Evolutionary conservation across 169 alveolate genomes (phyloP), one percentile per base, ranked within the genome.

Genomic region (Cryptosporidium ryanae): DNA sequence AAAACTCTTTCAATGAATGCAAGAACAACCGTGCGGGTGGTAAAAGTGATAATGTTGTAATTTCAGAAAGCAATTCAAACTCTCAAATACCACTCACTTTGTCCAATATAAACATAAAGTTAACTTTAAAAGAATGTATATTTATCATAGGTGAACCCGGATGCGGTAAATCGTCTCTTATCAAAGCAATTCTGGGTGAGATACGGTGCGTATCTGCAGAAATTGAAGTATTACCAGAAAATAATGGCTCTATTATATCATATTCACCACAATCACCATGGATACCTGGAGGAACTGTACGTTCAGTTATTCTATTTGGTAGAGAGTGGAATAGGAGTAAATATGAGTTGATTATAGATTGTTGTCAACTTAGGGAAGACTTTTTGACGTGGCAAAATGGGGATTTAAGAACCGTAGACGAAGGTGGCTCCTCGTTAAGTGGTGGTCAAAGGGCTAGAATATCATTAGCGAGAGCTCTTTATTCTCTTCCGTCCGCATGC

Each of bases 371-470:
- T 65, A 55, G 54, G 12, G 83, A 82, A 21, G 96, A 94, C 67
- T 89, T 93, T 57, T 68, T 70, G 65, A 48, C 91, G 2, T 91
- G 94, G 90, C 89, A 71, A 18, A 68, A 65, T 38, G 94, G 94
- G 15, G 96, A 94, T 70, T 57, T 90, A 25, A 90, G 96, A 6
- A 65, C 89, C 54, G 91, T 95, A 7, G 97, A 95, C 29, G 96
- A 93, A 82, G 95, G 93, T 82, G 97, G 97, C 8, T 82, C 90
- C n/a, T 93, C 92, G 82, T 66, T 96, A 57, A 92, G 97, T 84
- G 98, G 98, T 65, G 99, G 99, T 0, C 97, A 97, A 83, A 91
- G 96, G 15, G 97, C 97, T 0, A 92, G 99, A 71, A 82, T 97
- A 12, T 90, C 96, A 68, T 90, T 97, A 65, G 98, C 99, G 5